Percentiles rank a stretch among this genome's conserved stretches.
These are phyloP conservation scores for Ramularia collo-cygni DNA, from an alignment of 2,329 filamentous ascomycete species.

Conservation along the genomic window DNA sequence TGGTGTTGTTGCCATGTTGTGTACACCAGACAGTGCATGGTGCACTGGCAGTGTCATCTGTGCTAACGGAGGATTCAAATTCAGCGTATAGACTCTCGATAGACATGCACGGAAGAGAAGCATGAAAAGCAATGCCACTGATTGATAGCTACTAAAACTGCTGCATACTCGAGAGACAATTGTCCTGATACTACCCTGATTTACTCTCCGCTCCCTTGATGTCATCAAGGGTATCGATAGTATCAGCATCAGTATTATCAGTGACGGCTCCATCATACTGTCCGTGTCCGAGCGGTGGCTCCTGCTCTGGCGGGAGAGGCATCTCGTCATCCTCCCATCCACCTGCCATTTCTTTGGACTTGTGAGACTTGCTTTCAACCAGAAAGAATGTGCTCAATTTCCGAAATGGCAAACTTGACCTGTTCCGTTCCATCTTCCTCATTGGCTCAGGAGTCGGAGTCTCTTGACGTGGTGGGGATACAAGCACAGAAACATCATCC, in stretches of 20 bases:
- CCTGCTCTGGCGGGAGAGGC: not conserved
- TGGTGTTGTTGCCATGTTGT: slow-evolving; percentile 70
- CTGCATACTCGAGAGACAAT: not conserved
- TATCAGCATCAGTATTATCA: not conserved
- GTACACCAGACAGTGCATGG: slow-evolving; percentile 64
- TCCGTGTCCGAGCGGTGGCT: slow-evolving; percentile 2
- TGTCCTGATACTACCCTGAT: not conserved
- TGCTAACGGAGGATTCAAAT: slow-evolving; percentile 70
- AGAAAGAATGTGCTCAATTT: not conserved
- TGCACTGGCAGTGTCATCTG: slow-evolving; percentile 71
- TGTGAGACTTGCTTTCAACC: too few relatives aligned
- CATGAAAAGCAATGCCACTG: not conserved
- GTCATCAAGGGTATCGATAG: too few relatives aligned
- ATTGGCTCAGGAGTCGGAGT: too few relatives aligned
- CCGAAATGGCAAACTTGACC: not conserved
- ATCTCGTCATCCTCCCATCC: not conserved
- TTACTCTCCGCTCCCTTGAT: not conserved
- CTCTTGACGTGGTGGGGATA: too few relatives aligned
- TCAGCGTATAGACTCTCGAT: slow-evolving; percentile 31
- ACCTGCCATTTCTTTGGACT: too few relatives aligned
- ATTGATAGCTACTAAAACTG: too few relatives aligned
- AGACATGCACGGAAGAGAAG: not conserved
- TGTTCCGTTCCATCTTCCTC: not conserved
- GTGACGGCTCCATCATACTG: slow-evolving; percentile 2
- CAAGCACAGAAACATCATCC: not conserved